Percentiles rank a stretch among this genome's conserved stretches.
These are phyloP conservation scores for Aspergillus terreus DNA, from an alignment of 2,329 filamentous ascomycete genomes.

Conservation along the genomic window DNA sequence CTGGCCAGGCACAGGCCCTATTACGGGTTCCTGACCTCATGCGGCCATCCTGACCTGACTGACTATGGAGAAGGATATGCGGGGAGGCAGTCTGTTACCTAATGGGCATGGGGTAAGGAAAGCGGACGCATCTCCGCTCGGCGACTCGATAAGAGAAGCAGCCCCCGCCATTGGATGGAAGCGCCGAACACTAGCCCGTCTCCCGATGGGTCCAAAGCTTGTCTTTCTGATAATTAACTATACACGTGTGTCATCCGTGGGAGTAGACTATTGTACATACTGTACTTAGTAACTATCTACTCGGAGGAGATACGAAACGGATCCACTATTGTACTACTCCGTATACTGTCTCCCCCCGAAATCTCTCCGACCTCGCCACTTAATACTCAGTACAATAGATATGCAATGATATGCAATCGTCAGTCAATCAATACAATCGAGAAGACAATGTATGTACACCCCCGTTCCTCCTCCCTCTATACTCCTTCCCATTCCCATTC, in stretches of 20 bases:
- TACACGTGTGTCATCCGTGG: no score
- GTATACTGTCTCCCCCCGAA: neutral
- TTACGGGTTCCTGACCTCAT: neutral
- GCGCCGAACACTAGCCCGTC: neutral
- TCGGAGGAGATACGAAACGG: no score
- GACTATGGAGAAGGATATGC: neutral
- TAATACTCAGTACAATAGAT: no score
- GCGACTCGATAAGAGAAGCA: neutral
- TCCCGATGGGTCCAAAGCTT: neutral
- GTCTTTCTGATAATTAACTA: neutral
- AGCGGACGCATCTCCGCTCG: neutral
- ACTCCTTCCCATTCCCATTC: neutral
- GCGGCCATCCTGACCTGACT: neutral
- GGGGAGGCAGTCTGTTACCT: slow-evolving; percentile 16
- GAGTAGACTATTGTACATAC: no score
- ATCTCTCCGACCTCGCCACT: neutral
- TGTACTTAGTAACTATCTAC: no score
- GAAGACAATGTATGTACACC: neutral
- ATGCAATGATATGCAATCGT: neutral
- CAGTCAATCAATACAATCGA: neutral
- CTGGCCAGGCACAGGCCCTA: no score
- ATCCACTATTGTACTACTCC: no score
- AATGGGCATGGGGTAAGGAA: slow-evolving; percentile 22
- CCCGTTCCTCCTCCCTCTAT: neutral
- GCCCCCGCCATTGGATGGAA: neutral